Conservation (phyloP, 441 rosid genomes). For the Cnidoscolus chayamansa region DNA sequence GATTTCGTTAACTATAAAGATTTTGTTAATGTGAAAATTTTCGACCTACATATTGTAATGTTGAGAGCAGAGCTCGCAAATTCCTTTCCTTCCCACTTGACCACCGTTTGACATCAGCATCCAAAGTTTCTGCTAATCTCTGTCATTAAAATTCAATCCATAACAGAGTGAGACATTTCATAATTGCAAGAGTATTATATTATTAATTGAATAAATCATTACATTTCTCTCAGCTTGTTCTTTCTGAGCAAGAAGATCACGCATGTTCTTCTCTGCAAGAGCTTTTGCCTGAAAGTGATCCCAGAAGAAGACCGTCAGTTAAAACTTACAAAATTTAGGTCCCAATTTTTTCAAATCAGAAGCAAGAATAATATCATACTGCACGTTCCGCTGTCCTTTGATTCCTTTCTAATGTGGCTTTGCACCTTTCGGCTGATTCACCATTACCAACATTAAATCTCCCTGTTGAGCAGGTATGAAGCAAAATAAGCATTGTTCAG, state of each 20-base stretch:
- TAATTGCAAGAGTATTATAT: not conserved
- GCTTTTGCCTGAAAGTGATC: constrained; percentile 75
- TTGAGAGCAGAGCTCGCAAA: constrained; percentile 88
- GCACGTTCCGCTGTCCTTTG: constrained; percentile 82
- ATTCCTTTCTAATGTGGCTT: constrained; percentile 72
- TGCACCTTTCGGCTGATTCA: constrained; percentile 61
- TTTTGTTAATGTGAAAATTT: not conserved
- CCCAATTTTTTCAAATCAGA: not conserved
- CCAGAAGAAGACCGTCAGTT: constrained; percentile 14
- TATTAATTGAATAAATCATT: constrained; percentile 24
- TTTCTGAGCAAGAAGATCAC: constrained; percentile 77
- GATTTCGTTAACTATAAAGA: too few species aligned
- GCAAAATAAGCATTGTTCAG: constrained; percentile 21
- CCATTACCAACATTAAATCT: constrained; percentile 38
- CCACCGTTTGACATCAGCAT: constrained; percentile 94
- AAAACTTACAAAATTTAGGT: constrained; percentile 13
- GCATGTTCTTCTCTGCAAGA: constrained; percentile 91
- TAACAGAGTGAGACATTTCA: constrained; percentile 16
- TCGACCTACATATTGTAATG: constrained; percentile 73
- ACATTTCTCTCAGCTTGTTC: constrained; percentile 96
- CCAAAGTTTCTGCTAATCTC: constrained; percentile 74
- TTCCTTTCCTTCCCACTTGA: constrained; percentile 83
- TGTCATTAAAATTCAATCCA: constrained; percentile 34
- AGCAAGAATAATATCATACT: constrained; percentile 49
- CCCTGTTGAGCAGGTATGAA: constrained; percentile 32